Conservation (phyloP, 495 filamentous ascomycete genomes). For the Astrothelium subdiscretum region DNA sequence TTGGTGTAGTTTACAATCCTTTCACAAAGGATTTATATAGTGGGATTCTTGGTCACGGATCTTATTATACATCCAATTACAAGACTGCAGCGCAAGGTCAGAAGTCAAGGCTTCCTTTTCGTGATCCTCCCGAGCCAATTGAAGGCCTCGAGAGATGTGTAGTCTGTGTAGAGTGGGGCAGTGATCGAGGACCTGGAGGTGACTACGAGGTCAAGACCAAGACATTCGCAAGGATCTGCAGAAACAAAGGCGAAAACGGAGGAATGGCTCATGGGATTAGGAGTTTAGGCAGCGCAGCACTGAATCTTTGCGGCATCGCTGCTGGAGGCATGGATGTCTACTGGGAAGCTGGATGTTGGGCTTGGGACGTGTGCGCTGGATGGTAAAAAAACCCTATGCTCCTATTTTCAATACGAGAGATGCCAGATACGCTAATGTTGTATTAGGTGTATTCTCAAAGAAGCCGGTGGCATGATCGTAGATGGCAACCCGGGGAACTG, state of each 20-base stretch:
- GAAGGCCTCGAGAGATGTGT: conserved; percentile 48
- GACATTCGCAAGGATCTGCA: conserved; percentile 58
- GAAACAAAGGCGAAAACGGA: conserved; percentile 52
- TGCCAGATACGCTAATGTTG: neutral
- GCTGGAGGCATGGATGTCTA: conserved; percentile 69
- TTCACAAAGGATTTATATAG: conserved; percentile 57
- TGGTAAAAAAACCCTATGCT: conserved; percentile 39
- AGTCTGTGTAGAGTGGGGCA: conserved; percentile 70
- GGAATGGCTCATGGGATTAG: conserved; percentile 76
- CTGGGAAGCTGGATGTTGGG: conserved; percentile 93
- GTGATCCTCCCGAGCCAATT: conserved; percentile 38
- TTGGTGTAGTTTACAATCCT: conserved; percentile 82
- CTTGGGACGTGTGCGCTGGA: conserved; percentile 86
- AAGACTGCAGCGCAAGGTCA: conserved; percentile 15
- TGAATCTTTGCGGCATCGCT: conserved; percentile 77
- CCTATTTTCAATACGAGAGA: neutral
- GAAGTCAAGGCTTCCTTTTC: conserved; percentile 42
- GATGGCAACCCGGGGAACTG: conserved; percentile 69
- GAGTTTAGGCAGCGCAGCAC: conserved; percentile 64
- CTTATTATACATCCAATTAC: conserved; percentile 39
- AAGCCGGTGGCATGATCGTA: conserved; percentile 73
- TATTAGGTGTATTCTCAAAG: conserved; percentile 50
- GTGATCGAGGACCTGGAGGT: conserved; percentile 49
- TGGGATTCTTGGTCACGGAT: conserved; percentile 57
- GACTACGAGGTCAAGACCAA: conserved; percentile 64